These are phyloP conservation scores for Hypomyces perniciosus DNA, from an alignment of 2,329 filamentous ascomycete species.

Conservation along the genomic window DNA sequence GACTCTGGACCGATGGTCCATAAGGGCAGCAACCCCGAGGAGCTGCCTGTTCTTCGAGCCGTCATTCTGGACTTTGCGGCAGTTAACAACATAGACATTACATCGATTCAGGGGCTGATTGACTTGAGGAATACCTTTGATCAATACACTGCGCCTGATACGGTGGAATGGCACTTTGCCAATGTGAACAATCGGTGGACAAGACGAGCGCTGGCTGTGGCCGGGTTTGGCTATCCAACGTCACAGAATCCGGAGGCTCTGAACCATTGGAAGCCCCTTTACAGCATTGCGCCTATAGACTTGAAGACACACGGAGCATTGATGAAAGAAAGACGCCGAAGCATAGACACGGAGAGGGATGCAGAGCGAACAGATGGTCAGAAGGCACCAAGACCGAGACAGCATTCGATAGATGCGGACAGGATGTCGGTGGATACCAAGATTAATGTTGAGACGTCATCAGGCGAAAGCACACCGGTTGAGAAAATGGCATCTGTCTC, in stretches of 20 bases:
- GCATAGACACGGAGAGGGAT: constrained; percentile 9
- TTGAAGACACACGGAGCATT: constrained; percentile 13
- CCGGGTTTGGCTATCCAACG: constrained; percentile 48
- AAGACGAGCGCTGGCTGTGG: constrained; percentile 47
- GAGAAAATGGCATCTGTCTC: constrained; percentile 25
- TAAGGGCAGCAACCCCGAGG: constrained; percentile 20
- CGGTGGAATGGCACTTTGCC: constrained; percentile 50
- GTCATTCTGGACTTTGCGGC: constrained; percentile 53
- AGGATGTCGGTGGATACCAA: background rate
- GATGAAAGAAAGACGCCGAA: background rate
- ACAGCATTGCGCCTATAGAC: constrained; percentile 25
- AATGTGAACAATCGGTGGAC: constrained; percentile 51
- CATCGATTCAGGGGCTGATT: constrained; percentile 50
- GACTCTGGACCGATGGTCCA: constrained; percentile 36
- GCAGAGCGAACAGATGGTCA: constrained; percentile 9
- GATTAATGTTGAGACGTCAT: background rate
- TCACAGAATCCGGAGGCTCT: constrained; percentile 22
- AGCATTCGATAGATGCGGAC: too few species aligned
- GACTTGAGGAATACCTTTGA: constrained; percentile 51
- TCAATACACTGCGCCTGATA: constrained; percentile 42
- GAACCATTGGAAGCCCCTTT: constrained; percentile 28
- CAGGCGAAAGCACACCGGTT: background rate
- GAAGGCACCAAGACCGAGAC: background rate
- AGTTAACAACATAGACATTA: constrained; percentile 53
- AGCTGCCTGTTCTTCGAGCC: constrained; percentile 44